A percentile compares a stretch with the other conserved stretches of the same genome.
phyloP scores from a whole-genome alignment of 106 monocot genomes.

The Dendrobium huoshanense region DNA sequence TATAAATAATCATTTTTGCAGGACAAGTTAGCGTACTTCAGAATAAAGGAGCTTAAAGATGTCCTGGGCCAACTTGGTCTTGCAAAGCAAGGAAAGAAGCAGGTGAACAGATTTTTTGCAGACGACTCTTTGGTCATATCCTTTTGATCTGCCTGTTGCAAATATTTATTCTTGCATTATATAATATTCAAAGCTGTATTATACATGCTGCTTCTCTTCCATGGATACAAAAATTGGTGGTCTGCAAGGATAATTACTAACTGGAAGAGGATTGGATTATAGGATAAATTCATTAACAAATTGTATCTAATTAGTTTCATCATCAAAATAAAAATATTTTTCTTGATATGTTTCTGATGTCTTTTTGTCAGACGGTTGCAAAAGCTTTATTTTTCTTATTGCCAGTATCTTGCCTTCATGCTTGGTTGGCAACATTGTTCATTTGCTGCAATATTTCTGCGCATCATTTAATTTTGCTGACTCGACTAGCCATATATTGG shows the following conservation, averaged over 20 bases:
- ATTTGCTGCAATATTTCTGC: neutral
- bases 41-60: slow-evolving; percentile 96
- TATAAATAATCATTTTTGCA: slow-evolving; percentile 5
- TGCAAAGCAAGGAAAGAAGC: slow-evolving; percentile 95
- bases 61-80: slow-evolving; percentile 73
- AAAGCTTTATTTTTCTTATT: neutral
- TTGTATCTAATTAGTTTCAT: neutral
- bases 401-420: neutral
- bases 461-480: neutral
- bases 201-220: neutral
- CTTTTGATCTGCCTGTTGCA: neutral
- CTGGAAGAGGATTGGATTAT: neutral
- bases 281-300: neutral
- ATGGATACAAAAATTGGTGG: neutral
- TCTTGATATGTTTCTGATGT: neutral
- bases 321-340: neutral
- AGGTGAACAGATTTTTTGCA: slow-evolving; percentile 31
- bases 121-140: neutral
- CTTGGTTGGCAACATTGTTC: neutral
- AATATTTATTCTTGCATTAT: neutral
- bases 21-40: slow-evolving; percentile 74
- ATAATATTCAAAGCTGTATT: neutral
- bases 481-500: neutral
- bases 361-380: neutral
- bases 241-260: neutral